phyloP scores from a whole-genome alignment of 805 yeast species.

The Teunomyces pallodes region DNA sequence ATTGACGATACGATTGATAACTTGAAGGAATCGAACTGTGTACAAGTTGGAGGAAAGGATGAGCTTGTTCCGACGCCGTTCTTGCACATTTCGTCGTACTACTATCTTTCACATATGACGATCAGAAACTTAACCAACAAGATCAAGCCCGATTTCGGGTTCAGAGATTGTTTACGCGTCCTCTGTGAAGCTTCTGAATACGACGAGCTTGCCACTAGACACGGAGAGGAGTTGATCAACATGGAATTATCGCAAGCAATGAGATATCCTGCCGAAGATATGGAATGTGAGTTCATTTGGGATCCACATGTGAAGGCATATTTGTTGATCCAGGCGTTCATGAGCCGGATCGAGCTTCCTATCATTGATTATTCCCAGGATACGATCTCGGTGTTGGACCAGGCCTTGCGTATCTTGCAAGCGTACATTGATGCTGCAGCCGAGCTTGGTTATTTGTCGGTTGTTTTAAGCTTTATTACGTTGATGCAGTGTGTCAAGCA shows the following conservation, averaged over 20 bases:
- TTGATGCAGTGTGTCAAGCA: slow-evolving; percentile 88
- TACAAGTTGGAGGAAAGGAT: slow-evolving; percentile 46
- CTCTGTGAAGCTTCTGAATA: slow-evolving; percentile 71
- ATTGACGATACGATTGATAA: slow-evolving; percentile 68
- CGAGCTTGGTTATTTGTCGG: slow-evolving; percentile 68
- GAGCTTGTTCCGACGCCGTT: slow-evolving; percentile 70
- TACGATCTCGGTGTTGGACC: slow-evolving; percentile 89
- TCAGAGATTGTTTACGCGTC: slow-evolving; percentile 62
- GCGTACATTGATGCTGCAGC: slow-evolving; percentile 89
- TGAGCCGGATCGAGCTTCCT: slow-evolving; percentile 74
- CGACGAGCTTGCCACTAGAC: slow-evolving; percentile 85
- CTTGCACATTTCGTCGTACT: slow-evolving; percentile 82
- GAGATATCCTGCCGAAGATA: slow-evolving; percentile 56
- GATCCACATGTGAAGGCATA: slow-evolving; percentile 84
- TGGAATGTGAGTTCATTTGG: slow-evolving; percentile 66
- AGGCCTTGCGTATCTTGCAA: slow-evolving; percentile 88
- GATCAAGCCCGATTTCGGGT: slow-evolving; percentile 44
- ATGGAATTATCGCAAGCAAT: slow-evolving; percentile 76
- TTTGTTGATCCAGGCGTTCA: slow-evolving; percentile 68
- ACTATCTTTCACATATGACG: slow-evolving; percentile 89
- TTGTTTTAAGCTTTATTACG: slow-evolving; percentile 60
- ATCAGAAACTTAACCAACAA: slow-evolving; percentile 64
- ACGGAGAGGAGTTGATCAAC: slow-evolving; percentile 86
- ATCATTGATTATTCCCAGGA: slow-evolving; percentile 95
- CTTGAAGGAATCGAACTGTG: slow-evolving; percentile 71